Base-by-base conservation (phyloP, 371 early-diverging fungal genomes). In the Zopfochytrium polystomum region DNA sequence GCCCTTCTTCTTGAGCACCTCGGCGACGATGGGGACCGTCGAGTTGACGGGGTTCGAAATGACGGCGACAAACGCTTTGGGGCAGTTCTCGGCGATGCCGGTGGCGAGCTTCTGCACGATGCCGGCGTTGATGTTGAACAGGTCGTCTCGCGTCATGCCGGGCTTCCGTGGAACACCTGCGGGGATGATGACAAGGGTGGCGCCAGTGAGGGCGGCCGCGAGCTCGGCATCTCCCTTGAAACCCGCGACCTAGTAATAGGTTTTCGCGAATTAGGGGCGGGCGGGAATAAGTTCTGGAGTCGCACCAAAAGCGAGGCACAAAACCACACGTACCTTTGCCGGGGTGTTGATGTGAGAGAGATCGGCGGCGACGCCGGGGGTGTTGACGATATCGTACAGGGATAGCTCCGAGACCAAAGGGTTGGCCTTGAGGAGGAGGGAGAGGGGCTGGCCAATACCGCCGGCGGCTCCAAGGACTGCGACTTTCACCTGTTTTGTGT, bases 1-100 rank as follows among this genome's bases (percentile, higher is more conserved):
- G 68, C 90, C 90, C 70, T 83, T 83, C 81, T 88, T 85, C 87
- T 96, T 96, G 80, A 95, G 85, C 62, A 90, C 91, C 84, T 99
- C 98, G 60, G 95, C 89, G 64, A 92, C 91, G 73, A 99, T 98
- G 65, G 99, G 98, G 58, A 99, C 96, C 60, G 97, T 99, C 43
- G 98, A 98, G 91, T 99, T 99, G 76, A 99, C 99, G 48, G 99
- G 99, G 91, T 99, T 99, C 75, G 98, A 91, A 80, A 99, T 99
- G 81, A 99, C 87, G 54, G 88, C 80, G 76, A 96, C 73, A 85
- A 90, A 87, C 68, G 99, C 99, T 75, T 93, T 86, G 74, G 99
- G 99, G 80, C 90, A 92, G 86, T 86, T 65, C 76, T 88, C 80
- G 52, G 91, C 91, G 63, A 81, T 80, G 56, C 83, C 90, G 45